Base-by-base conservation (phyloP, 2,329 filamentous ascomycete genomes). In the Aspergillus transmontanensis region DNA sequence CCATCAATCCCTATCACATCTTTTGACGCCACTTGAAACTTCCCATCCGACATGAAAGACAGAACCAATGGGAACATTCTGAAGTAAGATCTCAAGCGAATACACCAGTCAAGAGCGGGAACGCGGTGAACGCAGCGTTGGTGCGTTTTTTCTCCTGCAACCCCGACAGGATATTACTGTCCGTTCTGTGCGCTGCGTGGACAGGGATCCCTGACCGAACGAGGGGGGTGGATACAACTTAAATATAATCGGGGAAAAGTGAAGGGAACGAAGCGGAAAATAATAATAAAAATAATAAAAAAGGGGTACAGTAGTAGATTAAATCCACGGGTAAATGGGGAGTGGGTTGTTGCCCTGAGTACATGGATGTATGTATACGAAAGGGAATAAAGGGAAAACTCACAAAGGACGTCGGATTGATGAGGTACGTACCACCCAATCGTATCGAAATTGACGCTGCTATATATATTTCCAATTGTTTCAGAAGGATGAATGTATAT, bases 11-110 rank as follows among this genome's bases (percentile, higher is more conserved):
- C 65, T 68, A 70, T 69, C 68, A 64, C 67, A 68, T 71, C 68
- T 69, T 66, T 61, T 61, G 68, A 66, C 72, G 72, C 72, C 73
- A 72, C 72, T 62, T 61, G 64, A 63, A 66, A 61, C 60, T 63
- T 66, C 63, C 57, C 65, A 66, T 53, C 61, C 68, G 69, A 69
- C 71, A 69, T 71, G 57, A 43, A 61, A 16, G 45, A 62, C 56
- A 43, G 66, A 59, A 59, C 68, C 68, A 70, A 70, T 70, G 62
- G 64, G 67, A 67, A 46, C 58, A 66, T 68, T 67, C 59, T 64
- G 61, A 59, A 57, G 57, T 63, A 57, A 58, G 60, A 65, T 66
- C 59, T 60, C 54, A 59, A 58, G 57, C 43, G 63, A 11, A 61
- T 57, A 54, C 51, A 60, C 58, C 26, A 58, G 39, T 54, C 46